Percentiles rank a stretch among this genome's conserved stretches.
Evolutionary conservation across 345 rosid genomes (phyloP).

Genomic region (Brassica rapa): DNA sequence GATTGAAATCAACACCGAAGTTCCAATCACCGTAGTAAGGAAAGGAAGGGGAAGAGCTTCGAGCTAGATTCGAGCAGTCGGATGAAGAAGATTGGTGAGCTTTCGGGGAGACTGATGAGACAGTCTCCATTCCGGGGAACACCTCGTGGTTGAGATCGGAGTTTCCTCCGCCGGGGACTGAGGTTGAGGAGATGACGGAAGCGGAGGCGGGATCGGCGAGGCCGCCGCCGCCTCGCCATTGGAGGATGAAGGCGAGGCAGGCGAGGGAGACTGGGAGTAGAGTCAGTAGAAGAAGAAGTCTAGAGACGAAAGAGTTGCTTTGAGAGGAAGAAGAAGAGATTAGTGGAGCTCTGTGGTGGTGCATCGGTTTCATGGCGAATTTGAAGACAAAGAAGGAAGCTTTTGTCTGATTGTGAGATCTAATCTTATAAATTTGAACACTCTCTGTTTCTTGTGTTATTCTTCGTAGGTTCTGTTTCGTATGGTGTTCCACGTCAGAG

Average conservation of each 20-base stretch:
- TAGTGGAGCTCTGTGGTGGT: constrained; percentile 50
- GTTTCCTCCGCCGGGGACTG: constrained; percentile 55
- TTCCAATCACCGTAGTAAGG: constrained; percentile 81
- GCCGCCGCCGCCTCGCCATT: constrained; percentile 84
- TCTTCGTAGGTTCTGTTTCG: background rate
- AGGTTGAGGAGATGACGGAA: constrained; percentile 46
- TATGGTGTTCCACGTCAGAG: constrained; percentile 1
- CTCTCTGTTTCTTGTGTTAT: background rate
- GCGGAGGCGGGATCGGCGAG: constrained; percentile 61
- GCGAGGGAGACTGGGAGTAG: constrained; percentile 87
- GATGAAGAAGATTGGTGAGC: constrained; percentile 55
- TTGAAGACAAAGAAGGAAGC: background rate
- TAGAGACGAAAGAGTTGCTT: constrained; percentile 50
- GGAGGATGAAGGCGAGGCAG: constrained; percentile 80
- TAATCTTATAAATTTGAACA: constrained; percentile 12
- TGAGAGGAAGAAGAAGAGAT: constrained; percentile 49
- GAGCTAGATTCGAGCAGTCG: constrained; percentile 62
- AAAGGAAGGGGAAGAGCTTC: constrained; percentile 71
- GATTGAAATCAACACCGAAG: constrained; percentile 56
- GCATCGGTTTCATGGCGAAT: constrained; percentile 64
- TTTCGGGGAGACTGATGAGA: constrained; percentile 65
- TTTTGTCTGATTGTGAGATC: constrained; percentile 23
- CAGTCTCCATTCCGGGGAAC: constrained; percentile 89
- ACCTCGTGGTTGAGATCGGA: constrained; percentile 63
- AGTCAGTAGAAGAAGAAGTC: constrained; percentile 75